Conservation (phyloP, 306 rosid genomes). For the Mimosa bimucronata region DNA sequence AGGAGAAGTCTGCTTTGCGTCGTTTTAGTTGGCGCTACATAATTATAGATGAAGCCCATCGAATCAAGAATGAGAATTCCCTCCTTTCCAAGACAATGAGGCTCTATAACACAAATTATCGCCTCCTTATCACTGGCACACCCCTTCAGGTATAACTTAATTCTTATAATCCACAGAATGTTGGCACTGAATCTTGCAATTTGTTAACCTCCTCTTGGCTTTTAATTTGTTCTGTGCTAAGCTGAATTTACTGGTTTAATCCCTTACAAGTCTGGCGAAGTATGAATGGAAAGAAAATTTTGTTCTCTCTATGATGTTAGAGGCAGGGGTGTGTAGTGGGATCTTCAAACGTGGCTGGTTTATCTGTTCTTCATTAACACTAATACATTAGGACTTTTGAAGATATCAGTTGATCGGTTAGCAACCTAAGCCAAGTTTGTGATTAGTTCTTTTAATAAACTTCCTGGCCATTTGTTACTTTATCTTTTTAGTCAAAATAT, state of each 20-base stretch:
- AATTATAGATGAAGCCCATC: conserved; percentile 95
- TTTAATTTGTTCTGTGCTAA: conserved; percentile 4
- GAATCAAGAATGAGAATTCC: conserved; percentile 97
- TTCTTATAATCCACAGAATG: conserved; percentile 17
- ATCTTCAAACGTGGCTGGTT: conserved; percentile 13
- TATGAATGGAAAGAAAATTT: background rate
- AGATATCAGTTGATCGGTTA: background rate
- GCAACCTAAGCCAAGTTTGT: background rate
- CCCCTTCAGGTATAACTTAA: conserved; percentile 79
- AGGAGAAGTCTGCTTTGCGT: conserved; percentile 84
- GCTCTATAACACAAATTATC: conserved; percentile 82
- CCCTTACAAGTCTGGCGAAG: background rate
- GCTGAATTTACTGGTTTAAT: conserved; percentile 1
- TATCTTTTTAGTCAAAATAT: background rate
- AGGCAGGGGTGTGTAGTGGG: conserved; percentile 5
- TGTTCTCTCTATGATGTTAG: background rate
- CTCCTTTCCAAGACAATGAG: conserved; percentile 98
- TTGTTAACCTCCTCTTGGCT: background rate
- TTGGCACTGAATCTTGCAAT: background rate
- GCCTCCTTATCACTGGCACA: conserved; percentile 95
- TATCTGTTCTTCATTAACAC: background rate
- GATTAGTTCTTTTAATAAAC: background rate
- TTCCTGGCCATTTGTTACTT: background rate
- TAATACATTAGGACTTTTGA: background rate
- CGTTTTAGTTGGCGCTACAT: conserved; percentile 98